These are phyloP conservation scores for Alternaria triticina DNA, from an alignment of 2,329 filamentous ascomycete genomes.

Conservation along the genomic window DNA sequence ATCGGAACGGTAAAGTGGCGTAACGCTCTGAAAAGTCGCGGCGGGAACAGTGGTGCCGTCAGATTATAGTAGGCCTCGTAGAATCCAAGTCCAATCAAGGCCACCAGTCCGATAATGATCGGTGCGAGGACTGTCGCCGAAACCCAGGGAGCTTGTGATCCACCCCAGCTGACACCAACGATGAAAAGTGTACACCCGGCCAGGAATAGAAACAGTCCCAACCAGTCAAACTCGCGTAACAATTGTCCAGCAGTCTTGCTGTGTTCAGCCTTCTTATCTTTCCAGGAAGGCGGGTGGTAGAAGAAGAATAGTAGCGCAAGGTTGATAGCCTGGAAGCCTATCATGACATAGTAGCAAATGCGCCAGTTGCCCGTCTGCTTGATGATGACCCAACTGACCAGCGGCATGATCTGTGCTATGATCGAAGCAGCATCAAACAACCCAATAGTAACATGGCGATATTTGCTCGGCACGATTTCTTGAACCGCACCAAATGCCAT, in stretches of 20 bases:
- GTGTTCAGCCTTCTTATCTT: slow-evolving; percentile 42
- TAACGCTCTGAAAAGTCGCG: slow-evolving; percentile 35
- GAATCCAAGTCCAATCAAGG: slow-evolving; percentile 32
- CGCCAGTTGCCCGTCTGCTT: slow-evolving; percentile 37
- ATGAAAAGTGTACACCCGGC: slow-evolving; percentile 40
- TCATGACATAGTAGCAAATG: slow-evolving; percentile 43
- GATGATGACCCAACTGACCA: slow-evolving; percentile 41
- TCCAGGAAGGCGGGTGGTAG: slow-evolving; percentile 48
- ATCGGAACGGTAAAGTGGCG: slow-evolving; percentile 39
- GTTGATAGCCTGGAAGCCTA: slow-evolving; percentile 37
- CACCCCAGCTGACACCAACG: slow-evolving; percentile 39
- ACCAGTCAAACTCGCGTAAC: slow-evolving; percentile 37
- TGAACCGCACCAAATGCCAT: slow-evolving; percentile 49
- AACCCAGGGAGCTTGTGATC: slow-evolving; percentile 33
- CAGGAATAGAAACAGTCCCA: slow-evolving; percentile 35
- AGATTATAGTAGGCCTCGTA: slow-evolving; percentile 34
- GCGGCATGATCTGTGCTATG: slow-evolving; percentile 42
- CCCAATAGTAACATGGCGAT: slow-evolving; percentile 49
- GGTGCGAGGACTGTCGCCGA: slow-evolving; percentile 30
- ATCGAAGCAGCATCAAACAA: slow-evolving; percentile 42
- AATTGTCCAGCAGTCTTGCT: slow-evolving; percentile 31
- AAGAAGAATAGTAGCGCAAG: slow-evolving; percentile 33
- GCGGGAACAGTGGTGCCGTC: slow-evolving; percentile 37
- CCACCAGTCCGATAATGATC: slow-evolving; percentile 34
- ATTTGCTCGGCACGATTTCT: slow-evolving; percentile 50